phyloP scores from a whole-genome alignment of 768 basidiomycete genomes.

The Cubamyces lactineus region DNA sequence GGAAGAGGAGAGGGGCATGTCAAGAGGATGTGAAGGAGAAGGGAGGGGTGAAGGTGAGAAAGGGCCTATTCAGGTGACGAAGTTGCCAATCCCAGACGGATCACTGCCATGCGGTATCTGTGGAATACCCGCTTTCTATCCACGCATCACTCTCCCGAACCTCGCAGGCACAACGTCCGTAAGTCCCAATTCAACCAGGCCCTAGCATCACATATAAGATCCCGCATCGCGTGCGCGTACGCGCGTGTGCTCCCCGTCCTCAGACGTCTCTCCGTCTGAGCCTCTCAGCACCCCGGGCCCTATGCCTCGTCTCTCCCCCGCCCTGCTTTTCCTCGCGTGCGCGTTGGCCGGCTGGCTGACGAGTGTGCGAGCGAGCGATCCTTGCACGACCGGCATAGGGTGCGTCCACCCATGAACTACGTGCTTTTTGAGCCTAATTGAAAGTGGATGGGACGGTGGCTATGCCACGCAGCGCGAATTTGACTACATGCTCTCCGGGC shows the following conservation, averaged over 20 bases:
- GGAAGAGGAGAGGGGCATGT: neutral
- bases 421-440: neutral
- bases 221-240: too few species aligned
- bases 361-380: neutral
- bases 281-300: too few species aligned
- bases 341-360: conserved; percentile 1
- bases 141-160: too few species aligned
- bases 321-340: conserved; percentile 9
- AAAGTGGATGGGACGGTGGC: too few species aligned
- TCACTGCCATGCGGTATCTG: too few species aligned
- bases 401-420: neutral
- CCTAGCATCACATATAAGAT: too few species aligned
- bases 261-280: neutral
- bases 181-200: too few species aligned
- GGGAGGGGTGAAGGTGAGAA: neutral
- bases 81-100: neutral
- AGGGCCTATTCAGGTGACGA: neutral
- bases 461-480: conserved; percentile 10
- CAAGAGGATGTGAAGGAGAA: conserved; percentile 1
- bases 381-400: conserved; percentile 11
- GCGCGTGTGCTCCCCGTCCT: too few species aligned
- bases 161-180: too few species aligned
- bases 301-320: conserved; percentile 1
- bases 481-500: conserved; percentile 18
- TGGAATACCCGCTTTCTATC: too few species aligned